These are phyloP conservation scores for Phytophthora brassicae DNA, from an alignment of 352 stramenopile genomes.

Conservation along the genomic window DNA sequence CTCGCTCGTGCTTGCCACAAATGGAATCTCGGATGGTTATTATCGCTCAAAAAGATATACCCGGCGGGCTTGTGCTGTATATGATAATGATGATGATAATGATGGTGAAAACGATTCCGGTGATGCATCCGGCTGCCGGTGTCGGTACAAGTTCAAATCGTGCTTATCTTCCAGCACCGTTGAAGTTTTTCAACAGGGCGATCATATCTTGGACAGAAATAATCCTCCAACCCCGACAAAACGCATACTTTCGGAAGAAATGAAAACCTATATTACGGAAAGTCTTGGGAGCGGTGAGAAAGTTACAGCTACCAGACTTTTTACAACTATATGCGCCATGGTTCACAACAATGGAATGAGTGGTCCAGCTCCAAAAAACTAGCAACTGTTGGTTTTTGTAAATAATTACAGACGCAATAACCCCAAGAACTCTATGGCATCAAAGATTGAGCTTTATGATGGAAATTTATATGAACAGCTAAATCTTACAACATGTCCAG, in stretches of 20 bases:
- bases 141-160: no score
- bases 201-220: no score
- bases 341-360: background rate
- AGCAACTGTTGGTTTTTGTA: slow-evolving; percentile 1
- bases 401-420: slow-evolving; percentile 4
- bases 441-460: slow-evolving; percentile 7
- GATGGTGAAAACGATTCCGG: no score
- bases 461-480: background rate
- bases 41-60: no score
- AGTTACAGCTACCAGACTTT: background rate
- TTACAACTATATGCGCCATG: background rate
- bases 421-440: slow-evolving; percentile 2
- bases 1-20: no score
- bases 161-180: no score
- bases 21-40: no score
- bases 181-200: no score
- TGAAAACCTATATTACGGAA: slow-evolving; percentile 1
- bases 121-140: no score
- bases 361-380: background rate
- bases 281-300: background rate
- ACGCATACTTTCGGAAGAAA: slow-evolving; percentile 1
- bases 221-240: background rate
- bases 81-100: no score
- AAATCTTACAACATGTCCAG: background rate
- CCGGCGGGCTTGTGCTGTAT: no score